Percentiles rank a stretch among this genome's conserved stretches.
These are phyloP conservation scores for Didymella lethalis DNA, from an alignment of 2,329 filamentous ascomycete species.

Conservation along the genomic window DNA sequence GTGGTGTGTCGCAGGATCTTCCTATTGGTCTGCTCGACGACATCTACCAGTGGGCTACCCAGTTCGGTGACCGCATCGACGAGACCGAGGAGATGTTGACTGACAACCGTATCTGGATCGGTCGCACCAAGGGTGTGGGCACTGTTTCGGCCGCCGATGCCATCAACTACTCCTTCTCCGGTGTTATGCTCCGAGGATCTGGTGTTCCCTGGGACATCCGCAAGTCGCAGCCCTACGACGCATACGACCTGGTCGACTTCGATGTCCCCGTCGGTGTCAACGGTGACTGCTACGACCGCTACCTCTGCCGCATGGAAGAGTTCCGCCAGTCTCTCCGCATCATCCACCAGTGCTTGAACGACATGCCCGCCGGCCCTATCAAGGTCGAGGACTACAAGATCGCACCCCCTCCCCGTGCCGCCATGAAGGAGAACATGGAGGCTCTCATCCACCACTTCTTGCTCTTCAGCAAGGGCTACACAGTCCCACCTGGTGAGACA, in stretches of 20 bases:
- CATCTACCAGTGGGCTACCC: conserved; percentile 99
- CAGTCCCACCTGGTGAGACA: conserved; percentile 95
- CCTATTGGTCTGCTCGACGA: conserved; percentile 94
- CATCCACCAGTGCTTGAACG: conserved; percentile 98
- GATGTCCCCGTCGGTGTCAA: conserved; percentile 96
- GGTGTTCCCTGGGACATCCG: conserved; percentile 96
- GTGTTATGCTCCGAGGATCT: conserved; percentile 97
- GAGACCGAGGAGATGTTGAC: conserved; percentile 99
- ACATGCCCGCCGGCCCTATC: conserved; percentile 95
- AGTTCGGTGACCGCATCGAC: conserved; percentile 97
- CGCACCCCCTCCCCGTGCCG: conserved; percentile 89
- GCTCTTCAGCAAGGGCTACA: conserved; percentile 97
- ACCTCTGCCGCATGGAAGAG: conserved; percentile 99
- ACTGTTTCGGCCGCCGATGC: conserved; percentile 91
- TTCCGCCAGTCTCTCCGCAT: conserved; percentile 98
- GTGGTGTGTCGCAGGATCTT: conserved; percentile 95
- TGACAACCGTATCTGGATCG: conserved; percentile 99
- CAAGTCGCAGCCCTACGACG: conserved; percentile 96
- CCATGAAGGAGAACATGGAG: conserved; percentile 99
- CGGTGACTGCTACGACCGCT: conserved; percentile 98
- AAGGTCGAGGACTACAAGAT: conserved; percentile 99
- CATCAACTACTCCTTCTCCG: conserved; percentile 95
- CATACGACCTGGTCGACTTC: conserved; percentile 97
- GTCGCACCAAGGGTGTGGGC: conserved; percentile 88
- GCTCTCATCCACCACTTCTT: conserved; percentile 99